These are phyloP conservation scores for Leishmania gerbilli DNA, from an alignment of 208 protist genomes.

Conservation along the genomic window DNA sequence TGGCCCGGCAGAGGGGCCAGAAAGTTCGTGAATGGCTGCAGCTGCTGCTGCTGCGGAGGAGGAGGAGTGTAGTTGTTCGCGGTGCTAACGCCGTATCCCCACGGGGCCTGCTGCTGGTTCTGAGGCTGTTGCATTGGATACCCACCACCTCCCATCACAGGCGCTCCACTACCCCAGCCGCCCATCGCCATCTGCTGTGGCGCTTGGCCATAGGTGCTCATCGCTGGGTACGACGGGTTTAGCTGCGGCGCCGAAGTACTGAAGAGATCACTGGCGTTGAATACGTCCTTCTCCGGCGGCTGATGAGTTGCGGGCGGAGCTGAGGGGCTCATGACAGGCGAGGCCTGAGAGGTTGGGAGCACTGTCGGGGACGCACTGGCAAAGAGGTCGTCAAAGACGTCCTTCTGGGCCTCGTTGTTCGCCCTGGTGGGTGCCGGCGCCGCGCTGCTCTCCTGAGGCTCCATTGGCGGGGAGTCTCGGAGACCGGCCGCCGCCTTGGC, in stretches of 20 bases:
- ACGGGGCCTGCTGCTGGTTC: conserved; percentile 7
- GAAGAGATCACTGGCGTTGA: conserved; percentile 63
- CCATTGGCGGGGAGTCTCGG: conserved; percentile 1
- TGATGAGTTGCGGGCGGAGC: conserved; percentile 11
- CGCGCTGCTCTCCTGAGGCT: not conserved
- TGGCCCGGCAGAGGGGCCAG: conserved; percentile 46
- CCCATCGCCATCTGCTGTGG: conserved; percentile 11
- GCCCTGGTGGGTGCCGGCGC: not conserved
- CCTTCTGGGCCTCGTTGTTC: conserved; percentile 21
- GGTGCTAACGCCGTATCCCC: conserved; percentile 4
- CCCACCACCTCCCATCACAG: conserved; percentile 22
- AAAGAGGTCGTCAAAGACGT: conserved; percentile 83
- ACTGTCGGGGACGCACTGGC: conserved; percentile 31
- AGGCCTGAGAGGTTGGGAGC: conserved; percentile 10
- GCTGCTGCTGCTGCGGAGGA: not conserved
- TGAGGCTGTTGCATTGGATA: conserved; percentile 28
- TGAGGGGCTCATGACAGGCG: conserved; percentile 1
- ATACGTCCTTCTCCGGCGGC: conserved; percentile 39
- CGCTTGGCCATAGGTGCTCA: conserved; percentile 16
- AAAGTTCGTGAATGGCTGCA: conserved; percentile 51
- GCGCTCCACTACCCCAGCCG: conserved; percentile 26
- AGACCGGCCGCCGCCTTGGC: conserved; percentile 38
- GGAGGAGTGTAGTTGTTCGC: not conserved
- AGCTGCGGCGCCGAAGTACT: conserved; percentile 27
- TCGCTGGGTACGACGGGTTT: conserved; percentile 27